Percentiles rank a stretch among this genome's conserved stretches.
These are phyloP conservation scores for Picea mariana DNA, from an alignment of 83 land plant genomes.

Conservation along the genomic window DNA sequence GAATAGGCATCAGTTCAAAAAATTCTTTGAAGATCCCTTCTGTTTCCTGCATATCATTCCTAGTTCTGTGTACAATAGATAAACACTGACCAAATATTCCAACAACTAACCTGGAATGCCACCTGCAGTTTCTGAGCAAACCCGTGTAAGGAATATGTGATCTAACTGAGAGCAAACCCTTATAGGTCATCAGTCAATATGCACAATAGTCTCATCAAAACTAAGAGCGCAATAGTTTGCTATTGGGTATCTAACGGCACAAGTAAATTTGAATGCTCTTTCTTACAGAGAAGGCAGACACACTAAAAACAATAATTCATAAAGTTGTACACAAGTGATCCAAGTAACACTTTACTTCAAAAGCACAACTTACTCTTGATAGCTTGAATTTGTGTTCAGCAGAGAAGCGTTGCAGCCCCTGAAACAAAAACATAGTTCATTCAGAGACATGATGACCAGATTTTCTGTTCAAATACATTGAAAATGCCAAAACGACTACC, in stretches of 20 bases:
- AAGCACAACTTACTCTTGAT: slow-evolving; percentile 70
- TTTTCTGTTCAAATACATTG: neutral
- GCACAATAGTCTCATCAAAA: neutral
- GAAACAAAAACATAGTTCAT: slow-evolving; percentile 17
- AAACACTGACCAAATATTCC: neutral
- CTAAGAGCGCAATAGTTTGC: neutral
- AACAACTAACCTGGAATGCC: slow-evolving; percentile 86
- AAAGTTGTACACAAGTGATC: neutral
- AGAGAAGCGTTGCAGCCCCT: slow-evolving; percentile 96
- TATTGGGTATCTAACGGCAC: neutral
- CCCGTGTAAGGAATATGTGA: slow-evolving; percentile 96
- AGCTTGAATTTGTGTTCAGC: slow-evolving; percentile 92
- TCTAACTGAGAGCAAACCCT: slow-evolving; percentile 65
- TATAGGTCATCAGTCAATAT: neutral
- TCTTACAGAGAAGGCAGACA: neutral
- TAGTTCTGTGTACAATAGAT: neutral
- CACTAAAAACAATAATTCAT: neutral
- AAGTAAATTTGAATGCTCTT: neutral
- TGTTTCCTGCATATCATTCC: neutral
- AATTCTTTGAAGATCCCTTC: neutral
- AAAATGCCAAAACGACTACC: slow-evolving; percentile 10
- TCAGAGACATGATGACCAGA: neutral
- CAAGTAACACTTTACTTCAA: slow-evolving; percentile 6
- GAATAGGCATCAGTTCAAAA: neutral
- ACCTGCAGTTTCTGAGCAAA: slow-evolving; percentile 99